These are phyloP conservation scores for Giardia muris DNA, from an alignment of 208 protist genomes.

Conservation along the genomic window DNA sequence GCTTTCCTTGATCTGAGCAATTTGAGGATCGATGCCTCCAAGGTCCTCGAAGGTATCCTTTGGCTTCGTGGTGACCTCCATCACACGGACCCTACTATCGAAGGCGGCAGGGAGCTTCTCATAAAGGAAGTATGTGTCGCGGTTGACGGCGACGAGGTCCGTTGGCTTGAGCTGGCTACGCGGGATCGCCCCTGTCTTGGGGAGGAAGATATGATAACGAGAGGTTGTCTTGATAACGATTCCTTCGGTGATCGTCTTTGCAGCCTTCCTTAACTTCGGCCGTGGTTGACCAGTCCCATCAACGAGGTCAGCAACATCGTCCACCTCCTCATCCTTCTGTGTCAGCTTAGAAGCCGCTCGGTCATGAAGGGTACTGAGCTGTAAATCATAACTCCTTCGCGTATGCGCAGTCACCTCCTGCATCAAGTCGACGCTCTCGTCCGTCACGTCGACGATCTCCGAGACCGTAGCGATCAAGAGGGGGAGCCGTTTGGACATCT, in stretches of 20 bases:
- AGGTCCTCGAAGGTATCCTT: conserved; percentile 95
- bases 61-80: conserved; percentile 98
- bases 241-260: conserved; percentile 64
- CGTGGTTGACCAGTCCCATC: background rate
- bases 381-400: background rate
- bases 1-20: conserved; percentile 89
- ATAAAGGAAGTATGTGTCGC: conserved; percentile 96
- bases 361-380: background rate
- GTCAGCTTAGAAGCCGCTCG: background rate
- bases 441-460: background rate
- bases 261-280: conserved; percentile 46
- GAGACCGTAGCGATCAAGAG: conserved; percentile 16
- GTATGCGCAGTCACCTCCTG: background rate
- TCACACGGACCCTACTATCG: conserved; percentile 97
- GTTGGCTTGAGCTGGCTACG: conserved; percentile 75
- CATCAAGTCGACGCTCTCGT: background rate
- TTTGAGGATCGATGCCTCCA: conserved; percentile 97
- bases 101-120: conserved; percentile 62
- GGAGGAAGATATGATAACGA: conserved; percentile 92
- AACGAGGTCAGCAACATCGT: background rate
- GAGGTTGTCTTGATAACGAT: conserved; percentile 95
- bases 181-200: conserved; percentile 95
- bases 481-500: background rate
- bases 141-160: conserved; percentile 98
- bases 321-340: conserved; percentile 16